Base-by-base conservation (phyloP, 192 early-diverging fungal species). In the Coemansia sp. region DNA sequence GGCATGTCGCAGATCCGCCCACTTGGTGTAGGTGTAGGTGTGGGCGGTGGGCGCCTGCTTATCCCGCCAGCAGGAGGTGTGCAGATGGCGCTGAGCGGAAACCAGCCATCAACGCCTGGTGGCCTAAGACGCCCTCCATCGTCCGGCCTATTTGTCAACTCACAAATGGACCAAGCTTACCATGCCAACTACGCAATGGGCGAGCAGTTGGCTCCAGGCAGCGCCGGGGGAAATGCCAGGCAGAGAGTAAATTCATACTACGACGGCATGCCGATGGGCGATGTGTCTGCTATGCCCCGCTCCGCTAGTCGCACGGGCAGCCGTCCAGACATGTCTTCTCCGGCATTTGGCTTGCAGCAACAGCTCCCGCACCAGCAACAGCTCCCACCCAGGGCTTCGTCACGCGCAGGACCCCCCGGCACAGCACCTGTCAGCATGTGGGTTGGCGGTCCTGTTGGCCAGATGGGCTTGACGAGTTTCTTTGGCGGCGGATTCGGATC, bases 401-500 rank as follows among this genome's bases (percentile, higher is more conserved):
- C 76, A n/a, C 76, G 76, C 21, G 63, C 70, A 14, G 76, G 76
- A 13, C 46, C 62, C 45, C 55, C 62, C 34, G 48, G 59, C 3
- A 37, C 46, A 31, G 66, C 53, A 9, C 56, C 63, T 20, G 77
- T 53, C 9, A 59, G 63, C 9, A 68, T 74, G 77, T 70, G 67
- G 77, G 59, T 66, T 24, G 70, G 50, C 8, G 50, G 72, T 6
- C 67, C 56, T 34, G 40, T 67, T 40, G 67, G 66, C 21, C 66
- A 64, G 59, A 62, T 66, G 59, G 73, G 77, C 18, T 58, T 80
- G 46, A 65, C 61, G 20, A 63, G 23, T 21, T 45, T 80, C 9
- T 80, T 80, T 65, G 73, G 77, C 55, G 73, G 77, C 33, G 77
- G 77, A 1, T 80, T 80, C 68, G 77, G 77, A 11, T 71, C 77